Conservation (phyloP, 768 basidiomycete species). For the Scleroderma bovista region DNA sequence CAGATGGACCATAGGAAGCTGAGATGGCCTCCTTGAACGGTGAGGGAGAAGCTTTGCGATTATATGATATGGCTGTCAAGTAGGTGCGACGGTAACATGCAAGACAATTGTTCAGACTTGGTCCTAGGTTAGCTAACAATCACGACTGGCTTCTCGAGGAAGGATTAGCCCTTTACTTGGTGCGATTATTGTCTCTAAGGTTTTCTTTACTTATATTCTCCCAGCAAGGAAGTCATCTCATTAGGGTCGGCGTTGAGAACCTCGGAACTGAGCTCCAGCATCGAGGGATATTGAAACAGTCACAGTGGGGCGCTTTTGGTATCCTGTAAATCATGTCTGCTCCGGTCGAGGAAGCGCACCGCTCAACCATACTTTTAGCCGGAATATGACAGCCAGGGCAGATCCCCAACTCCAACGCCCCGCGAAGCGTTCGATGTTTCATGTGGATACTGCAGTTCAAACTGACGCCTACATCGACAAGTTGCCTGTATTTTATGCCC, state of each 20-base stretch:
- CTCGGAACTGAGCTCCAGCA: constrained; percentile 64
- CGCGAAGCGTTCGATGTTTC: constrained; percentile 50
- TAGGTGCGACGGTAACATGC: constrained; percentile 19
- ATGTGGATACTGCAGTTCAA: constrained; percentile 59
- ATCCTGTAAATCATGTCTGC: constrained; percentile 47
- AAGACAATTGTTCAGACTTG: too few species aligned
- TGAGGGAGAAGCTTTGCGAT: constrained; percentile 52
- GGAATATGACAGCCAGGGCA: constrained; percentile 43
- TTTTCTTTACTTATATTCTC: not conserved
- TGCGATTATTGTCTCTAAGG: constrained; percentile 14
- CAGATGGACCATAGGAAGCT: constrained; percentile 45
- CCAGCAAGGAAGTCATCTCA: constrained; percentile 68
- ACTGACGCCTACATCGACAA: constrained; percentile 32
- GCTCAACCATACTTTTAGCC: constrained; percentile 28
- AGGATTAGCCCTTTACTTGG: constrained; percentile 62
- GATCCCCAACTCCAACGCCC: constrained; percentile 43
- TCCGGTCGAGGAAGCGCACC: not conserved
- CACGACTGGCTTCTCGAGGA: constrained; percentile 72
- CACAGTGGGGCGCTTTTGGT: constrained; percentile 70
- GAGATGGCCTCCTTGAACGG: constrained; percentile 58
- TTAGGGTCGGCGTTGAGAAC: constrained; percentile 57
- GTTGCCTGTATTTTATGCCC: constrained; percentile 26
- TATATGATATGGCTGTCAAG: constrained; percentile 69
- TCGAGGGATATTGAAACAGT: constrained; percentile 58
- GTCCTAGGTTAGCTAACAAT: constrained; percentile 51